Evolutionary conservation across 306 rosid species (phyloP), one percentile per base, ranked within the genome.

Genomic region (Ormosia emarginata): DNA sequence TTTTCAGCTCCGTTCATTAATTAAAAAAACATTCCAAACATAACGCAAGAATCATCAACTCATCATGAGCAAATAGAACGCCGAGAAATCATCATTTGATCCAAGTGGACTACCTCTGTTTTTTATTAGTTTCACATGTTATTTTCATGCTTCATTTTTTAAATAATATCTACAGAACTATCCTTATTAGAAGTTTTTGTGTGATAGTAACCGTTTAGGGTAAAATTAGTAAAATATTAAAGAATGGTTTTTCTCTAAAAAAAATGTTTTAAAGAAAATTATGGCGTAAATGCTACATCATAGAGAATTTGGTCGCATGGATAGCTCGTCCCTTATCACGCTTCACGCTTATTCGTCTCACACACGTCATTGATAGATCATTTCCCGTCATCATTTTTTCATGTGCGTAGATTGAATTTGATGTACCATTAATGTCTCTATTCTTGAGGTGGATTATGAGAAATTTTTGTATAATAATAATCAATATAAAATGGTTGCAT

Each of bases 311-410:
- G 41, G 34, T 63, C 4, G 69, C 75, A 39, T 71, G 74, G 75
- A 62, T 12, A 32, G 64, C 11, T 30, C 36, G 75, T 83, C 83
- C 79, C 53, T 37, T 44, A 58, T 33, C 86, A 78, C 70, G 70
- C 62, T 65, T 61, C 86, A 78, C 70, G 70, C 62, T 65, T 61
- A 37, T 17, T 79, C 10, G 17, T n/a, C 29, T 11, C 46, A 7
- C 8, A 6, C 4, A 18, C 32, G n/a, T 55, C n/a, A 68, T 15
- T 79, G 8, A 17, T n/a, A 6, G 8, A 71, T 49, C 52, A 32
- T 30, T 6, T 14, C 13, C 57, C 18, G 15, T 41, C 83, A 58
- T 39, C 33, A 8, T 8, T 24, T 37, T 62, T 72, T 14, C 34
- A 24, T 2, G 2, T 63, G 41, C 49, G 70, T 61, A 58, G 24